phyloP scores from a whole-genome alignment of 345 rosid species.

The Euphorbia lathyris region DNA sequence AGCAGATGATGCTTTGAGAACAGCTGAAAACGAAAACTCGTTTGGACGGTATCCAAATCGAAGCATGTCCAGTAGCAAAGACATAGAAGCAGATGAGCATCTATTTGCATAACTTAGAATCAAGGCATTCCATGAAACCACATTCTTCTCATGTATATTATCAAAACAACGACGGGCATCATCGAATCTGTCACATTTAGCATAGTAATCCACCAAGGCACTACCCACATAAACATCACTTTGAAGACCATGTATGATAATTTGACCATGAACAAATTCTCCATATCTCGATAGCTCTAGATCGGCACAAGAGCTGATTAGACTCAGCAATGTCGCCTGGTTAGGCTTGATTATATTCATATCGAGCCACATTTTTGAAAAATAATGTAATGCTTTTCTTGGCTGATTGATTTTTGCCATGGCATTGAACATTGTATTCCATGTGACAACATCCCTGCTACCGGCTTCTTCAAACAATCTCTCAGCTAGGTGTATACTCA shows the following conservation, averaged over 20 bases:
- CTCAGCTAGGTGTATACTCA: constrained; percentile 33
- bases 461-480: constrained; percentile 41
- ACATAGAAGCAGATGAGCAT: constrained; percentile 30
- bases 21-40: constrained; percentile 67
- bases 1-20: constrained; percentile 40
- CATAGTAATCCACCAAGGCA: constrained; percentile 72
- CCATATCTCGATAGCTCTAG: constrained; percentile 40
- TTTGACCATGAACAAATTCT: constrained; percentile 51
- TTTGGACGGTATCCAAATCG: constrained; percentile 54
- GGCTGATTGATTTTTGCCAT: constrained; percentile 44
- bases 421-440: constrained; percentile 68
- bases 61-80: constrained; percentile 56
- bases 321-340: constrained; percentile 50
- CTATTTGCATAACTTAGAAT: constrained; percentile 59
- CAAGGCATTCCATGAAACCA: constrained; percentile 79
- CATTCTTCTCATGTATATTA: constrained; percentile 52
- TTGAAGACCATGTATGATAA: constrained; percentile 42
- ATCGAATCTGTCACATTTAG: constrained; percentile 51
- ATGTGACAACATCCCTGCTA: constrained; percentile 54
- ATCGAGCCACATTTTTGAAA: constrained; percentile 35
- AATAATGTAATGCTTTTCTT: constrained; percentile 43
- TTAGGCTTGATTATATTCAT: constrained; percentile 38
- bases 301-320: constrained; percentile 44
- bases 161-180: constrained; percentile 56
- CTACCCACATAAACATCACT: constrained; percentile 56